Base-by-base conservation (phyloP, 148 eudicot genomes). In the Rhododendron molle region DNA sequence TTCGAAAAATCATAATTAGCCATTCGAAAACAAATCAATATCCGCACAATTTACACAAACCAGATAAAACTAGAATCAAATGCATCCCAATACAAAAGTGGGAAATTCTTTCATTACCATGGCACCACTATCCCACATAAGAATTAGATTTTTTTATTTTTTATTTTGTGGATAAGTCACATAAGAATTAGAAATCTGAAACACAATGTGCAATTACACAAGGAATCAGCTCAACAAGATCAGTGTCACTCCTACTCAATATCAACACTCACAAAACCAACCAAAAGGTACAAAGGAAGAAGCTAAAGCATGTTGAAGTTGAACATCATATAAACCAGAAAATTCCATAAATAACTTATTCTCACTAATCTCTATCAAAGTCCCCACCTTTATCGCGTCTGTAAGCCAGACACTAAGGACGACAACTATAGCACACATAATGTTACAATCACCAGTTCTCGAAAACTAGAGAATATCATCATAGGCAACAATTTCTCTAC, bases 401-500 rank as follows among this genome's bases (percentile, higher is more conserved):
- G 46, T 20, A n/a, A 32, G 71, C 34, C 79, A 80, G 20, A 65
- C 65, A n/a, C 4, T 5, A 34, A 2, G 14, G n/a, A 43, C 2
- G 7, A 26, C 38, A 58, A 23, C 78, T 67, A 85, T 32, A 21
- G 50, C 76, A 86, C 87, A 82, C 43, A n/a, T 56, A 54, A 44
- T 54, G 78, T 32, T 71, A 81, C 84, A 78, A 81, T 36, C 43
- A 67, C 83, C 21, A 50, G 21, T 13, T 26, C 49, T 72, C 46
- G 2, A 18, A 46, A 80, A 6, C 89, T 81, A 96, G 87, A 96
- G 83, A 74, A 95, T 90, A 89, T 96, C 98, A 89, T 96, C 99
- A 86, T 96, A 96, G 38, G 97, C 99, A 83, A 96, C 89, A n/a
- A 95, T 89, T 88, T 91, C 92, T 87, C 99, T 92, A 36, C 93